A percentile compares a stretch with the other conserved stretches of the same genome.
Conservation (phyloP, 306 rosid species). For the Trifolium fragiferum region DNA sequence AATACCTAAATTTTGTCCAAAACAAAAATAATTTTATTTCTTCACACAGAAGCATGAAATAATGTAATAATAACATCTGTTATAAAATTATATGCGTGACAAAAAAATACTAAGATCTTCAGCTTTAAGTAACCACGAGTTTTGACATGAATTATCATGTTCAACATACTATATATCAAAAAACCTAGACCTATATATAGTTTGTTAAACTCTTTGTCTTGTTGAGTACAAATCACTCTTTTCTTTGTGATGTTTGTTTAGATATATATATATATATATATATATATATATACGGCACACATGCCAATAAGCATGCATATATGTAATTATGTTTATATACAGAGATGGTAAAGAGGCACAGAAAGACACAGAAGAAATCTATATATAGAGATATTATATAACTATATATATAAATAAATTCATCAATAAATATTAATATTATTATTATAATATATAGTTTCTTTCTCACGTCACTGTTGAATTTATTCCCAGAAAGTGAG, state of each 20-base stretch:
- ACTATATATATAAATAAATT: constrained; percentile 23
- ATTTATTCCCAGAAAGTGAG: constrained; percentile 60
- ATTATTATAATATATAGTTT: constrained; percentile 33
- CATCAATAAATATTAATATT: constrained; percentile 41
- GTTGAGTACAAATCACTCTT: constrained; percentile 44
- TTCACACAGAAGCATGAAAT: neutral
- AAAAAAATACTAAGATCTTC: neutral
- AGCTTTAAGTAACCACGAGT: constrained; percentile 39
- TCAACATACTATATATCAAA: constrained; percentile 20
- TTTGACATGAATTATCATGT: constrained; percentile 17
- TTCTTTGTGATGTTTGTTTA: neutral
- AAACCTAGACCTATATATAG: constrained; percentile 15
- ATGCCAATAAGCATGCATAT: constrained; percentile 44
- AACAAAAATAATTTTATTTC: constrained; percentile 1
- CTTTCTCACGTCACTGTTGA: constrained; percentile 72
- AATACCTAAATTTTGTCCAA: neutral
- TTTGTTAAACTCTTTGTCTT: neutral
- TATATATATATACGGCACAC: constrained; percentile 45
- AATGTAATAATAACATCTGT: neutral
- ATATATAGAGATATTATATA: constrained; percentile 8
- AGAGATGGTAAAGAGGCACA: constrained; percentile 27
- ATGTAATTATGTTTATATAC: constrained; percentile 43
- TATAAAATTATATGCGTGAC: neutral
- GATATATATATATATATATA: too few relatives aligned
- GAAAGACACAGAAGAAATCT: constrained; percentile 34